Conservation (phyloP, 345 rosid genomes). For the Geranium brycei region DNA sequence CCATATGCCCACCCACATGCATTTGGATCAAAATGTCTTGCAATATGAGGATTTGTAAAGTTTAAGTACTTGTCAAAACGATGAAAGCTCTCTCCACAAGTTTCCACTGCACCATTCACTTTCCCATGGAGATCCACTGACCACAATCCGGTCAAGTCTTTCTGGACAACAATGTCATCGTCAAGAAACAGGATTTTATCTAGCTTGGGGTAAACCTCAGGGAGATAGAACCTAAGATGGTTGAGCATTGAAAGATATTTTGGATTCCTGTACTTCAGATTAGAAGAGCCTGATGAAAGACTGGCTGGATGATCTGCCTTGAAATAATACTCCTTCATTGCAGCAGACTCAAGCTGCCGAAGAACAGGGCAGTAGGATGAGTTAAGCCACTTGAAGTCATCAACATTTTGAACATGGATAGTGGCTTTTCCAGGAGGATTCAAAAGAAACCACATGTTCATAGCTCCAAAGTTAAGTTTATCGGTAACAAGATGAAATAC, state of each 20-base stretch:
- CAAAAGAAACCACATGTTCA: slow-evolving; percentile 31
- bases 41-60: slow-evolving; percentile 29
- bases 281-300: slow-evolving; percentile 24
- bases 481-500: slow-evolving; percentile 33
- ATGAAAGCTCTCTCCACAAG: slow-evolving; percentile 33
- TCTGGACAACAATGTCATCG: slow-evolving; percentile 33
- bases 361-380: slow-evolving; percentile 31
- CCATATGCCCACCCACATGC: slow-evolving; percentile 37
- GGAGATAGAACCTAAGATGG: slow-evolving; percentile 30
- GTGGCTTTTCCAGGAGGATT: slow-evolving; percentile 30
- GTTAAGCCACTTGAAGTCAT: slow-evolving; percentile 32
- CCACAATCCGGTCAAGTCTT: slow-evolving; percentile 25
- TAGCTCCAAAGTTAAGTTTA: slow-evolving; percentile 28
- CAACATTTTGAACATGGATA: slow-evolving; percentile 29
- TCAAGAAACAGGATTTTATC: slow-evolving; percentile 29
- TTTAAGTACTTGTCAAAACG: slow-evolving; percentile 30
- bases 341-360: slow-evolving; percentile 26
- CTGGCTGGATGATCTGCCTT: slow-evolving; percentile 29
- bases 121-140: slow-evolving; percentile 21
- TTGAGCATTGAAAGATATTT: slow-evolving; percentile 32
- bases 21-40: slow-evolving; percentile 27
- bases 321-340: slow-evolving; percentile 32
- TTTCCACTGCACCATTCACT: slow-evolving; percentile 33
- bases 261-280: slow-evolving; percentile 28
- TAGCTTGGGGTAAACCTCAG: slow-evolving; percentile 26